Evolutionary conservation across 169 alveolate species (phyloP).

Genomic region (Plasmodium inui): DNA sequence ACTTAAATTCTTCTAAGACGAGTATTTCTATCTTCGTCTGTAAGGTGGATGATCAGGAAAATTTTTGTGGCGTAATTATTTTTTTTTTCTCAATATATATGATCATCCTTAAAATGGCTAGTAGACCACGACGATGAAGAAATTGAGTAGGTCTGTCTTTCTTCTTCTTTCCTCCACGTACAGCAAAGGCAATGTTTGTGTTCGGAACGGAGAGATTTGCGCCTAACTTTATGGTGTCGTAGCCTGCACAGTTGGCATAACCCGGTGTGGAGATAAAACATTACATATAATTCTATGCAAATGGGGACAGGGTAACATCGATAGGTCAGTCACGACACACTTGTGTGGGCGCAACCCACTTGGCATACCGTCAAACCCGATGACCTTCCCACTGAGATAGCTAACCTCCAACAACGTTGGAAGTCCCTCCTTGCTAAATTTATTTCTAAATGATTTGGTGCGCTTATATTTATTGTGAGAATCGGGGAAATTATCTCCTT

Average conservation of each 20-base stretch:
- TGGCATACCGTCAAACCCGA: slow-evolving; percentile 65
- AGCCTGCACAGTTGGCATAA: slow-evolving; percentile 33
- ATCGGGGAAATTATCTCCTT: slow-evolving; percentile 12
- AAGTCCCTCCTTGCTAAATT: slow-evolving; percentile 48
- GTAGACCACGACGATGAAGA: not conserved
- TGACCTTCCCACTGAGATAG: slow-evolving; percentile 64
- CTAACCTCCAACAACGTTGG: slow-evolving; percentile 47
- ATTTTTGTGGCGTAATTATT: not conserved
- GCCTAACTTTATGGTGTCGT: slow-evolving; percentile 58
- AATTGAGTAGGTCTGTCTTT: not conserved
- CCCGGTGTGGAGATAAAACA: not conserved
- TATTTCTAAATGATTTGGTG: slow-evolving; percentile 47
- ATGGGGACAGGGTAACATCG: not conserved
- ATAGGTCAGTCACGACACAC: not conserved
- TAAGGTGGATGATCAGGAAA: not conserved
- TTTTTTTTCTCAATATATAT: not conserved
- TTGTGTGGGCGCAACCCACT: not conserved
- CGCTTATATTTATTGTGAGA: slow-evolving; percentile 54
- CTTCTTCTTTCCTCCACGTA: not conserved
- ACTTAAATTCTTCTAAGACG: slow-evolving; percentile 56
- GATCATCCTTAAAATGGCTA: not conserved
- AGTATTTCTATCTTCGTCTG: slow-evolving; percentile 73
- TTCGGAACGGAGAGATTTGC: slow-evolving; percentile 21
- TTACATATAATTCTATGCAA: not conserved
- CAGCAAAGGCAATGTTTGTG: slow-evolving; percentile 74